Evolutionary conservation across 2,329 filamentous ascomycete species (phyloP), one percentile per base, ranked within the genome.

Genomic region (Coniella lustricola): DNA sequence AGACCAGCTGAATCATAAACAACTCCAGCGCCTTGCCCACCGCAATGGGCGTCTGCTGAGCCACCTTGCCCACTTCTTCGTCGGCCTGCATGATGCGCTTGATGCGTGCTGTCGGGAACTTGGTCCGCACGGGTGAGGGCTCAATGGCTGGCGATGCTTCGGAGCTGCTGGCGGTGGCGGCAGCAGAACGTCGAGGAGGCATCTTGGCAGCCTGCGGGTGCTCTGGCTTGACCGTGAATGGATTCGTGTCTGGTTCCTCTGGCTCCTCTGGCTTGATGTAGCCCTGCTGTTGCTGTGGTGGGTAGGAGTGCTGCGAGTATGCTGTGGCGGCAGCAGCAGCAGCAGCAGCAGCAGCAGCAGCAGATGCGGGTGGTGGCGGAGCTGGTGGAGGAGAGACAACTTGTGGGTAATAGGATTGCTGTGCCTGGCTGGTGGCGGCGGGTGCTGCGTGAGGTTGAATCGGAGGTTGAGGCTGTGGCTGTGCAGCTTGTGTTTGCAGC

Each of bases 61-160:
- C 90, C 9, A 98, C 93, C 70, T 98, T 98, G 54, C 93, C 93
- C 0, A 98, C 90, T 64, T 98, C 93, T 63, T 98, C 93, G 62
- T 98, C 93, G 10, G 91, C 91, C 69, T 98, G 93, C 93, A 98
- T 97, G 61, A 98, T 97, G 44, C 93, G 83, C 75, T 98, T 98
- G 73, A 98, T 98, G 54, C 93, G 80, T 13, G 93, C 93, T 29
- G 95, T 95, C 1, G 93, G 93, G 61, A 98, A 98, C 61, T 96
- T 96, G 31, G 91, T 97, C 67, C 82, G 87, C 59, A 98, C 89
- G 37, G 89, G 76, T 67, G 69, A 95, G 69, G 66, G 79, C 65
- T 69, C 81, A 58, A 79, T 68, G 37, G 65, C 63, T 25, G 25
- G 5, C 10, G 67, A 63, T 47, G 67, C 62, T 51, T 58, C 50